Evolutionary conservation across 2,329 filamentous ascomycete species (phyloP), one percentile per base, ranked within the genome.

Genomic region (Diplodia mutila): DNA sequence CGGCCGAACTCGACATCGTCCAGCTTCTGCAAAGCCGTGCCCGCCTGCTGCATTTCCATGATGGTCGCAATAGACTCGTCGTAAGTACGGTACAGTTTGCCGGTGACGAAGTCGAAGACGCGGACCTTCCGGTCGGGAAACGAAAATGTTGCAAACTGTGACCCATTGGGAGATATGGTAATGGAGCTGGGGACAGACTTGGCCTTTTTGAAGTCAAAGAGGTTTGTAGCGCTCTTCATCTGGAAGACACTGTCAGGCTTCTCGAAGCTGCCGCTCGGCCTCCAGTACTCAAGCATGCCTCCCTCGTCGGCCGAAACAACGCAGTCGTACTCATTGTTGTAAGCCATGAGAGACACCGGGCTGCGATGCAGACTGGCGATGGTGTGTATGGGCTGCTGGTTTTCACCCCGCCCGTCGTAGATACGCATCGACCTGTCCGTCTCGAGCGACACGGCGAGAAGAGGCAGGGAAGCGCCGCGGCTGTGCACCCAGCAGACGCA

Each of bases 251-350:
- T 93, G 72, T 93, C 90, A 0, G 95, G 95, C 79, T 98, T 97
- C 74, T 97, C 93, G 77, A 93, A 97, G 48, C 84, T 89, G 1
- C 87, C 89, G 70, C 86, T 87, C 0, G 95, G 93, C 68, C 87
- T 87, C 95, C 95, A 99, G 80, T 99, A 99, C 79, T 99, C 95
- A 11, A 99, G 77, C 94, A 98, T 98, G 27, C 95, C 94, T 65
- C 88, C 87, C 72, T 94, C 89, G 72, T 99, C 96, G 0, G 90
- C 90, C 1, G 95, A 98, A 7, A 98, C 82, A 1, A 97, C 94
- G 75, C 95, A 99, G 79, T 98, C 90, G 75, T 90, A 97, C 5
- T 85, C 82, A 76, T 93, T 89, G 78, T 98, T 99, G 82, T 93
- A 99, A 0, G 89, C 89, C 87, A 99, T 94, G 27, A 96, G 80